Conservation (phyloP, 495 filamentous ascomycete genomes). For the Penicillium roqueforti region DNA sequence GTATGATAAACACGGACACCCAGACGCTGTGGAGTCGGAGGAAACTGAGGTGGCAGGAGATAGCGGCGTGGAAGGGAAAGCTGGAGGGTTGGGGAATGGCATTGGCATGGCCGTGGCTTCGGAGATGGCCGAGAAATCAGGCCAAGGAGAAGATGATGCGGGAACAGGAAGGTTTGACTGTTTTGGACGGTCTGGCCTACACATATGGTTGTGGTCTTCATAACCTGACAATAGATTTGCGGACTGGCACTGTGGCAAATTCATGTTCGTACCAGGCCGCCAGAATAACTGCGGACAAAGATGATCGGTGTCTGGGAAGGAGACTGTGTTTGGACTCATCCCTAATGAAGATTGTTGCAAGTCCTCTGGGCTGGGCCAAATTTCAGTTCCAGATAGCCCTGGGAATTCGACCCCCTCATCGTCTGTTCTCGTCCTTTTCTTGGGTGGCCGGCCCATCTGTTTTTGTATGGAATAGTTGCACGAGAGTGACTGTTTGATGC, state of each 20-base stretch:
- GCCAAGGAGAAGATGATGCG: conserved; percentile 38
- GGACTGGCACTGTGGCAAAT: conserved; percentile 14
- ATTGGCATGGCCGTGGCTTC: conserved; percentile 35
- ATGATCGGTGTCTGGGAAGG: conserved; percentile 19
- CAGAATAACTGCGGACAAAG: conserved; percentile 28
- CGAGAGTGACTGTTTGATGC: conserved; percentile 37
- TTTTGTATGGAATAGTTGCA: conserved; percentile 48
- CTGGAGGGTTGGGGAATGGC: conserved; percentile 26
- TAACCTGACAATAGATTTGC: conserved; percentile 22
- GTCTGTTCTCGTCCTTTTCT: conserved; percentile 39
- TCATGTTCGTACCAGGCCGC: conserved; percentile 10
- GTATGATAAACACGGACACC: conserved; percentile 45
- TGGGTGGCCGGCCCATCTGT: conserved; percentile 46
- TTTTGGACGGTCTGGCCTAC: conserved; percentile 26
- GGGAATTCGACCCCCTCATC: conserved; percentile 22
- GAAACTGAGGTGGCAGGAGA: conserved; percentile 24
- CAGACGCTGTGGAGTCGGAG: conserved; percentile 17
- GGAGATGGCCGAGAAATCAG: conserved; percentile 42
- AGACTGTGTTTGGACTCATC: conserved; percentile 4
- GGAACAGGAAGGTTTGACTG: conserved; percentile 25
- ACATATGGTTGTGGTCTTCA: conserved; percentile 28
- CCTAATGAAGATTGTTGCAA: conserved; percentile 14
- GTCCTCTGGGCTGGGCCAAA: conserved; percentile 26
- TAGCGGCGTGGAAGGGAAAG: conserved; percentile 21
- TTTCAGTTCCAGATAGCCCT: conserved; percentile 10